Percentiles rank a stretch among this genome's conserved stretches.
Conservation (phyloP, 2,329 filamentous ascomycete genomes). For the Xylariomycetidae sp. region DNA sequence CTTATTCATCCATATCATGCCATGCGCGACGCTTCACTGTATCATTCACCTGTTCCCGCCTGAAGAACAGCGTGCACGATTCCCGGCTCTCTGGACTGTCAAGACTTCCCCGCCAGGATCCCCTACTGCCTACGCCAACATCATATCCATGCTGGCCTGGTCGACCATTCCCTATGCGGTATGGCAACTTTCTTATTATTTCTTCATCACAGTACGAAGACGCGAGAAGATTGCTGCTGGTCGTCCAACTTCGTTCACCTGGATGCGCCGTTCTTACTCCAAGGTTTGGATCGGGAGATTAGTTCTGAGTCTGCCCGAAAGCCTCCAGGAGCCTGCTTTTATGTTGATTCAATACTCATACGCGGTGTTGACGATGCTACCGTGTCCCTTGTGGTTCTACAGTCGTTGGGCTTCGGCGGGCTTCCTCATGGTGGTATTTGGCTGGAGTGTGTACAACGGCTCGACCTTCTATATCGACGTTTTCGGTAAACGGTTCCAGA, state of each 20-base stretch:
- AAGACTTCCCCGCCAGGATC: conserved; percentile 65
- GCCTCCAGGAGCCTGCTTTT: conserved; percentile 81
- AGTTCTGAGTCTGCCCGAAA: conserved; percentile 71
- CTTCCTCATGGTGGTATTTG: conserved; percentile 80
- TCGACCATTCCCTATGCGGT: conserved; percentile 86
- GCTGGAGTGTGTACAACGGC: conserved; percentile 94
- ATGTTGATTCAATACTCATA: conserved; percentile 96
- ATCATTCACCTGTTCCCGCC: conserved; percentile 76
- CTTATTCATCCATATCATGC: conserved; percentile 99
- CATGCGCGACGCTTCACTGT: conserved; percentile 87
- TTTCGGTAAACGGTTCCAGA: conserved; percentile 94
- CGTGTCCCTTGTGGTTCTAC: conserved; percentile 93
- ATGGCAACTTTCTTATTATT: conserved; percentile 92
- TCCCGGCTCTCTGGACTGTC: conserved; percentile 82
- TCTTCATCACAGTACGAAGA: conserved; percentile 92
- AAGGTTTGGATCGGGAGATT: conserved; percentile 84
- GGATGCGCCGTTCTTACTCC: conserved; percentile 87
- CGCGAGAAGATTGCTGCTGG: conserved; percentile 94
- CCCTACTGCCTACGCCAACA: conserved; percentile 70
- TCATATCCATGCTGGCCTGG: conserved; percentile 87
- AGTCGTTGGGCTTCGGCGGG: conserved; percentile 71
- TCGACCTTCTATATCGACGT: conserved; percentile 98
- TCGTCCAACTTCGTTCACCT: conserved; percentile 93
- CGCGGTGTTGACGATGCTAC: conserved; percentile 87
- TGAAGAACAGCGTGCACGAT: conserved; percentile 62